Percentiles rank a stretch among this genome's conserved stretches.
phyloP scores from a whole-genome alignment of 164 flowering plant species.

The Tinospora cordifolia region DNA sequence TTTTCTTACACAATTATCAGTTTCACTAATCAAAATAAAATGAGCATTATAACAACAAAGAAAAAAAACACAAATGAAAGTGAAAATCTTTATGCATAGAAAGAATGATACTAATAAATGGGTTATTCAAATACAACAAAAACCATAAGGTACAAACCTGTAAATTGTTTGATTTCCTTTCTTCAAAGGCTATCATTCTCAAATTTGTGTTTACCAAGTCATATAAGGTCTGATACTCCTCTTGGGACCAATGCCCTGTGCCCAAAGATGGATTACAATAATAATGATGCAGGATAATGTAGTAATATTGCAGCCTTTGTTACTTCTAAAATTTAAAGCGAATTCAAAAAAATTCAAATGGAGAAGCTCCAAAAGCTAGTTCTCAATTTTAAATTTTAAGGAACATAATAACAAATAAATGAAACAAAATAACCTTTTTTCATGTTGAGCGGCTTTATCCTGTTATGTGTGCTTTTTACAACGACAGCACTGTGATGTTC shows the following conservation, averaged over 20 bases:
- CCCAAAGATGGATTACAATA: neutral
- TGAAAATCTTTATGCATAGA: no score
- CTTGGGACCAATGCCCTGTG: slow-evolving; percentile 56
- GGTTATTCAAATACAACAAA: no score
- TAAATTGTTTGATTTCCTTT: slow-evolving; percentile 51
- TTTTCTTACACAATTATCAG: no score
- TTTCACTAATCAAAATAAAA: slow-evolving; percentile 5
- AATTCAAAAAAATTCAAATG: neutral
- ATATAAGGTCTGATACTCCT: slow-evolving; percentile 56
- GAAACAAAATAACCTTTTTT: slow-evolving; percentile 22
- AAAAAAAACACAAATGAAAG: no score
- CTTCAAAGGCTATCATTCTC: slow-evolving; percentile 34
- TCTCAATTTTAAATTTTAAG: neutral
- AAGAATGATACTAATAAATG: no score
- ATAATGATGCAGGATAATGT: neutral
- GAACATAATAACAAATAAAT: neutral
- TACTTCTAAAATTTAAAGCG: no score
- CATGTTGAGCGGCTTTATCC: slow-evolving; percentile 23
- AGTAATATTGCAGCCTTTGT: no score
- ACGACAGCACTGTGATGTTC: slow-evolving; percentile 46
- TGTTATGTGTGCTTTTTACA: slow-evolving; percentile 58
- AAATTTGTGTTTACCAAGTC: slow-evolving; percentile 60
- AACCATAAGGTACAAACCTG: no score
- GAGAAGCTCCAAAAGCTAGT: neutral
- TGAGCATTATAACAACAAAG: no score